phyloP scores from a whole-genome alignment of 1,284 basidiomycete species.

The Puccinia triticina region DNA sequence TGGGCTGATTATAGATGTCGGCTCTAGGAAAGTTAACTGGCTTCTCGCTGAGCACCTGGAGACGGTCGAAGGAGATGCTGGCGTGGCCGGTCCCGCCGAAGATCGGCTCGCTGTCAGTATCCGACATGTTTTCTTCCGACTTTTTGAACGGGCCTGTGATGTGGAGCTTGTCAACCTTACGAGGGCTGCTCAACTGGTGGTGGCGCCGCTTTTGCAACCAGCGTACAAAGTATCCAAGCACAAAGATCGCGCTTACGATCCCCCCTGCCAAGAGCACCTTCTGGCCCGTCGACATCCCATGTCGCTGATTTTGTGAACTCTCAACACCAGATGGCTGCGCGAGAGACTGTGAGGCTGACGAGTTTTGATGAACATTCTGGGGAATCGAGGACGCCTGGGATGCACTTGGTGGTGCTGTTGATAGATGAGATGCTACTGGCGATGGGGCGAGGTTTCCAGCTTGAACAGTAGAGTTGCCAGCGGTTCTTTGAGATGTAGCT shows the following conservation, averaged over 20 bases:
- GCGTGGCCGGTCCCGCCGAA: constrained; percentile 17
- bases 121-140: not conserved
- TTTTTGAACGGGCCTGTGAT: constrained; percentile 43
- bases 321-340: not conserved
- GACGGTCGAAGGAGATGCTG: constrained; percentile 17
- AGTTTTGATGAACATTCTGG: not conserved
- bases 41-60: constrained; percentile 29
- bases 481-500: not conserved
- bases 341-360: not conserved
- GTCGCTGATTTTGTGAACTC: not conserved
- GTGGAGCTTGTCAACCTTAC: constrained; percentile 32
- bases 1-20: not conserved
- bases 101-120: constrained; percentile 32
- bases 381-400: not conserved
- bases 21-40: not conserved
- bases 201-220: constrained; percentile 22
- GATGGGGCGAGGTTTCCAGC: not conserved
- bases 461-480: not conserved
- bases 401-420: not conserved
- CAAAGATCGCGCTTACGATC: not conserved
- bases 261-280: not conserved
- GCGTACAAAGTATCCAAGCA: constrained; percentile 1
- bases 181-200: not conserved
- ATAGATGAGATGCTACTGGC: not conserved
- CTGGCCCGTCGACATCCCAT: not conserved